phyloP scores from a whole-genome alignment of 1,139 yeast genomes.

The Taphrina betulina region DNA sequence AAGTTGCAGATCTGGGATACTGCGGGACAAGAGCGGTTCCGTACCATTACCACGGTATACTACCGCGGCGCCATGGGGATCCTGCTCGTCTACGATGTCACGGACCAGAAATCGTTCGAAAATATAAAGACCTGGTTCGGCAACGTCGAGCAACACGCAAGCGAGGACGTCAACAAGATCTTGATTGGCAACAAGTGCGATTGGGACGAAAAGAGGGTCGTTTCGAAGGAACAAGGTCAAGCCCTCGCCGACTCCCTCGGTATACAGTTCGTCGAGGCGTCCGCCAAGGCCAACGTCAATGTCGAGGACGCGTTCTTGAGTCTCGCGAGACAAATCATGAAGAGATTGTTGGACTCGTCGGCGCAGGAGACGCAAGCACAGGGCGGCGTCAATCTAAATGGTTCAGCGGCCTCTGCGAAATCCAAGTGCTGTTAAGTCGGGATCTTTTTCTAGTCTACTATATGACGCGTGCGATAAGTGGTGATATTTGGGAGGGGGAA shows the following conservation, averaged over 20 bases:
- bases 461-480: not conserved
- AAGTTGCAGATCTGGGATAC: slow-evolving; percentile 99
- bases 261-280: slow-evolving; percentile 89
- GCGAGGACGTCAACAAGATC: slow-evolving; percentile 89
- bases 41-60: slow-evolving; percentile 97
- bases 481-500: not conserved
- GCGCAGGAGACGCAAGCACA: slow-evolving; percentile 3
- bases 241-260: slow-evolving; percentile 82
- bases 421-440: slow-evolving; percentile 28
- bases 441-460: not conserved
- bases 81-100: slow-evolving; percentile 90
- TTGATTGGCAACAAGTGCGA: slow-evolving; percentile 95
- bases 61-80: slow-evolving; percentile 99
- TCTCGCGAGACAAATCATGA: slow-evolving; percentile 58
- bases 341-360: slow-evolving; percentile 28
- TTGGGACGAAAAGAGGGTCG: slow-evolving; percentile 67
- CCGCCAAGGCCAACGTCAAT: slow-evolving; percentile 89
- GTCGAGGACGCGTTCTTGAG: slow-evolving; percentile 90
- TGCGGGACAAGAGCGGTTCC: slow-evolving; percentile 97
- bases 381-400: slow-evolving; percentile 24
- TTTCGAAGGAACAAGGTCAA: slow-evolving; percentile 85
- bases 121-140: slow-evolving; percentile 85
- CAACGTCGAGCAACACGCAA: slow-evolving; percentile 94
- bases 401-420: slow-evolving; percentile 10
- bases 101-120: slow-evolving; percentile 90